Base-by-base conservation (phyloP, 495 filamentous ascomycete genomes). In the Aspergillus indologenus region DNA sequence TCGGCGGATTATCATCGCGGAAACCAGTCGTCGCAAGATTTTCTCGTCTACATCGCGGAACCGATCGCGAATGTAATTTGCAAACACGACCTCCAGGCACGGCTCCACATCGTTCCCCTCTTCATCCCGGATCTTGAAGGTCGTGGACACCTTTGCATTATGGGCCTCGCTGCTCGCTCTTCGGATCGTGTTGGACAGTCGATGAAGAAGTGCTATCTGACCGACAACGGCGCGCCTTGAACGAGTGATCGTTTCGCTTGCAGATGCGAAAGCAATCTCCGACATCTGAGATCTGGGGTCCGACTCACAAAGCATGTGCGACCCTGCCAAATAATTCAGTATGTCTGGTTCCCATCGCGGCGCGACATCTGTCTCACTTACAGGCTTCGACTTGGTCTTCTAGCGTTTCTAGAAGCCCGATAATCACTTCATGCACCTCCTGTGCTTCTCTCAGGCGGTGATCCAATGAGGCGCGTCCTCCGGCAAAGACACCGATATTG, bases 121-220 rank as follows among this genome's bases (percentile, higher is more conserved):
- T n/a, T 56, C 45, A 24, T 61, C 45, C 21, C 23, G 19, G 4
- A 61, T 11, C 2, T 15, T 14, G 40, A 61, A 56, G 5, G 45
- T 15, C 3, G 23, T 45, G 6, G 58, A 45, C 4, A 45, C 52
- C 19, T 29, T 61, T 26, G 44, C 18, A 17, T 55, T 56, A 14
- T 55, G 58, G 0, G 23, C 34, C 19, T 50, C 22, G 0, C 46
- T 52, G 34, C 52, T 61, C 45, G 52, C 58, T 52, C 44, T 55
- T 5, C 58, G 52, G 11, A 61, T 55, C 11, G 21, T 61, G 58
- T 61, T 61, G 18, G 52, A 61, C 17, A 61, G 52, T 18, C 56
- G 45, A 21, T 61, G 53, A 29, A 61, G 11, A 29, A 61, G 44
- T n/a, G n/a, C n/a, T n/a, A n/a, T n/a, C n/a, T n/a, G n/a, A n/a